These are phyloP conservation scores for Cercophora newfieldiana DNA, from an alignment of 495 filamentous ascomycete genomes.

Conservation along the genomic window DNA sequence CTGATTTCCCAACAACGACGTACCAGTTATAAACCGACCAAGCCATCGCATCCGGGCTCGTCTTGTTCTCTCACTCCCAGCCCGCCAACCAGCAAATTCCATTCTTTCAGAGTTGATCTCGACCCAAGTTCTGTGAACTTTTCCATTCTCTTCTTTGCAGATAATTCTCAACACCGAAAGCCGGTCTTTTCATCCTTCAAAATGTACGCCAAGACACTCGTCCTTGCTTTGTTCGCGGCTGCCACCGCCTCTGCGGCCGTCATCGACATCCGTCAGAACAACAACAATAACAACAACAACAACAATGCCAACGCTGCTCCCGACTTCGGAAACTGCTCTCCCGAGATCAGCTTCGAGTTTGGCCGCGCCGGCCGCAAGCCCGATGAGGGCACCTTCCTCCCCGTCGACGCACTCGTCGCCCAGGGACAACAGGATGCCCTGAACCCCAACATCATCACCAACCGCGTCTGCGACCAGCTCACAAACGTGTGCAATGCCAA, in stretches of 20 bases:
- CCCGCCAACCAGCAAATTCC: conserved; percentile 15
- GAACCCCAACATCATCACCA: conserved; percentile 63
- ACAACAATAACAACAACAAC: conserved; percentile 35
- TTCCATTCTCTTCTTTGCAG: conserved; percentile 25
- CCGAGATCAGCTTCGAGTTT: conserved; percentile 57
- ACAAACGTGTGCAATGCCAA: conserved; percentile 55
- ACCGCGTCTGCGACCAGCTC: conserved; percentile 59
- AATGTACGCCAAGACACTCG: conserved; percentile 35
- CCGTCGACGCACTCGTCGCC: conserved; percentile 51
- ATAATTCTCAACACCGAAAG: conserved; percentile 29
- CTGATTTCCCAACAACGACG: neutral
- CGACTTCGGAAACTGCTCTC: conserved; percentile 57
- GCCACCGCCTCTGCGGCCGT: conserved; percentile 32
- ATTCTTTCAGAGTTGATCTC: conserved; percentile 33
- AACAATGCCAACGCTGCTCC: conserved; percentile 28
- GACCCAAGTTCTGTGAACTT: conserved; percentile 33
- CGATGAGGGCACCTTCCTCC: conserved; percentile 57
- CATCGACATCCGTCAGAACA: conserved; percentile 37
- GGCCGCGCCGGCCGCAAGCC: conserved; percentile 50
- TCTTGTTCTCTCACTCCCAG: neutral
- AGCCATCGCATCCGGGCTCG: neutral
- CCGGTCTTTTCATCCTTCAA: conserved; percentile 30
- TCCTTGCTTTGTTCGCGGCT: conserved; percentile 33
- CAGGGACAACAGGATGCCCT: conserved; percentile 54
- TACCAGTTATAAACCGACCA: conserved; percentile 6